A percentile compares a stretch with the other conserved stretches of the same genome.
Conservation (phyloP, 2,329 filamentous ascomycete species). For the Fusarium pininemorale region DNA sequence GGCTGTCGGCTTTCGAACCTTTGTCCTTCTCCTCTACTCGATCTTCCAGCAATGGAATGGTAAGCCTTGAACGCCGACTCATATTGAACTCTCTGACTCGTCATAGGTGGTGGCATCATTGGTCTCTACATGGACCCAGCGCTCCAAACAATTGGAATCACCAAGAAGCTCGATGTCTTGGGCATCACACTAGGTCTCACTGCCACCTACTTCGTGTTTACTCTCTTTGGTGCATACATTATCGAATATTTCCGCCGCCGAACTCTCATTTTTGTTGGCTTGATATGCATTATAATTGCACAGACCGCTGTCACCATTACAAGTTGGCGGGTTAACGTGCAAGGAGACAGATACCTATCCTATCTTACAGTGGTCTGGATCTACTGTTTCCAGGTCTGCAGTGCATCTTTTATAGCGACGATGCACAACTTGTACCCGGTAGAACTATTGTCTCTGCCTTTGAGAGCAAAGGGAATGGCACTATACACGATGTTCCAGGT, state of each 20-base stretch:
- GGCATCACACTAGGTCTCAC: slow-evolving; percentile 34
- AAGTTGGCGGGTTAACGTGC: slow-evolving; percentile 21
- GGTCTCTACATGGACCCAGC: slow-evolving; percentile 34
- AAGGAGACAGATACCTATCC: not conserved
- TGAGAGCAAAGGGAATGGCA: slow-evolving; percentile 38
- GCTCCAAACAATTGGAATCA: slow-evolving; percentile 28
- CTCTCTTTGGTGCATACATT: slow-evolving; percentile 32
- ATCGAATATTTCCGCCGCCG: slow-evolving; percentile 33
- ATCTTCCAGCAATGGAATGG: slow-evolving; percentile 35
- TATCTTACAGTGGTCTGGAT: slow-evolving; percentile 35
- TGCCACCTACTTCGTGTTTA: slow-evolving; percentile 38
- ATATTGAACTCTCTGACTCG: not conserved
- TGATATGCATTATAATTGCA: slow-evolving; percentile 28
- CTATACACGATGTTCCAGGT: slow-evolving; percentile 37
- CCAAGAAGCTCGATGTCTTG: slow-evolving; percentile 21
- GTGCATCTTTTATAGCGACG: slow-evolving; percentile 37
- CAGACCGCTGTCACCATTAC: slow-evolving; percentile 38
- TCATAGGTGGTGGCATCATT: slow-evolving; percentile 19
- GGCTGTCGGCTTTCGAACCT: slow-evolving; percentile 20
- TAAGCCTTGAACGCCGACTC: not conserved
- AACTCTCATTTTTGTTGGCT: slow-evolving; percentile 32
- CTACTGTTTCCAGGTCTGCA: slow-evolving; percentile 37
- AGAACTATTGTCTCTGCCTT: slow-evolving; percentile 31
- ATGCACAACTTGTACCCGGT: slow-evolving; percentile 40
- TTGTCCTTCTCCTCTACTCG: slow-evolving; percentile 29